These are phyloP conservation scores for Thuja plicata DNA, from an alignment of 83 land plant species.

Conservation along the genomic window DNA sequence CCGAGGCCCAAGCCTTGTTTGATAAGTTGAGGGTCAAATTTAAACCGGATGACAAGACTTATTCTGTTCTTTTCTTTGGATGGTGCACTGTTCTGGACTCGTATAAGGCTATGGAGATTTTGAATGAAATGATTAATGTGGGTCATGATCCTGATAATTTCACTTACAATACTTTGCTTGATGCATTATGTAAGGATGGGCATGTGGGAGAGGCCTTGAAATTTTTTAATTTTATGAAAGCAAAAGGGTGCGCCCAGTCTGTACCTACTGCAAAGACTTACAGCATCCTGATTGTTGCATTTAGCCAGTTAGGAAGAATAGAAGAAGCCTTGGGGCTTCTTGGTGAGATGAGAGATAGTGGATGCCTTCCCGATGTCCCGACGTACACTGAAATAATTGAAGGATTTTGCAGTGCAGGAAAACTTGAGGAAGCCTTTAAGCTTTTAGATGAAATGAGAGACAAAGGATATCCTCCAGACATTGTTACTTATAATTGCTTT, in stretches of 20 bases:
- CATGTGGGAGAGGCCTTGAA: slow-evolving; percentile 61
- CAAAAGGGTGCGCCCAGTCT: slow-evolving; percentile 48
- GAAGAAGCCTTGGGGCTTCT: slow-evolving; percentile 48
- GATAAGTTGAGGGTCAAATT: slow-evolving; percentile 38
- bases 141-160: slow-evolving; percentile 57
- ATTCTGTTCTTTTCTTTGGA: slow-evolving; percentile 65
- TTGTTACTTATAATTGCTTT: slow-evolving; percentile 67
- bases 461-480: slow-evolving; percentile 64
- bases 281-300: slow-evolving; percentile 55
- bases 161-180: slow-evolving; percentile 62
- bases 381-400: slow-evolving; percentile 63
- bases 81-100: slow-evolving; percentile 64
- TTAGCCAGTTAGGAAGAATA: slow-evolving; percentile 33
- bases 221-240: slow-evolving; percentile 63
- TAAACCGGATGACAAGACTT: slow-evolving; percentile 49
- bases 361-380: slow-evolving; percentile 73
- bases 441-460: slow-evolving; percentile 67
- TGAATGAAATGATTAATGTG: slow-evolving; percentile 54
- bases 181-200: slow-evolving; percentile 56
- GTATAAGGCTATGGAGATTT: slow-evolving; percentile 43
- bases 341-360: slow-evolving; percentile 49
- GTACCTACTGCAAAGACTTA: slow-evolving; percentile 72
- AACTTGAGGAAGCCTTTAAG: slow-evolving; percentile 55
- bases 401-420: slow-evolving; percentile 67
- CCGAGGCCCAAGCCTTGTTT: slow-evolving; percentile 50